Conservation (phyloP, 768 basidiomycete genomes). For the Obba rivulosa region DNA sequence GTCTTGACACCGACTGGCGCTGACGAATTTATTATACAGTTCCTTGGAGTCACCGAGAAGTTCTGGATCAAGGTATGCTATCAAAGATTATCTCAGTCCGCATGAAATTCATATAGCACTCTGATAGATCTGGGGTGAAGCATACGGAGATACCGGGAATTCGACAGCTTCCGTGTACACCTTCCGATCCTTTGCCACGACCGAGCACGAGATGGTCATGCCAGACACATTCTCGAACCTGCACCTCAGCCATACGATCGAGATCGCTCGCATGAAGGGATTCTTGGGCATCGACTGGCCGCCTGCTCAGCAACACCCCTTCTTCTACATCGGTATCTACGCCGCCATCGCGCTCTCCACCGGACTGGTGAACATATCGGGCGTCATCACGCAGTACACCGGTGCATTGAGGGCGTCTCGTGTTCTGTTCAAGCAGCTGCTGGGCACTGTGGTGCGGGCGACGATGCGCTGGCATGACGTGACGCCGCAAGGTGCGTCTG, state of each 20-base stretch:
- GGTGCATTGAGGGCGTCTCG: constrained; percentile 42
- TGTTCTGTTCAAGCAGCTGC: constrained; percentile 41
- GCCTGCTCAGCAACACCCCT: constrained; percentile 49
- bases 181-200: constrained; percentile 14
- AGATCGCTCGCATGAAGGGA: constrained; percentile 1
- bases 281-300: constrained; percentile 27
- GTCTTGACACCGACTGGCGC: not conserved
- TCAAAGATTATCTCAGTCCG: not conserved
- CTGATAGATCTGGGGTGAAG: constrained; percentile 60
- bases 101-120: not conserved
- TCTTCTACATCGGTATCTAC: constrained; percentile 70
- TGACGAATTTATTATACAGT: no score
- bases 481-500: constrained; percentile 63
- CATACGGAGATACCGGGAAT: constrained; percentile 32
- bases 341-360: constrained; percentile 51
- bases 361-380: constrained; percentile 41
- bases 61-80: constrained; percentile 65
- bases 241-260: constrained; percentile 13
- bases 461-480: constrained; percentile 85
- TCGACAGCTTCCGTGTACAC: constrained; percentile 10
- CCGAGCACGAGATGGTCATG: constrained; percentile 21
- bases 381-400: constrained; percentile 51
- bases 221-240: constrained; percentile 19
- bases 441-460: constrained; percentile 68
- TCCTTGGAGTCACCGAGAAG: constrained; percentile 55